These are phyloP conservation scores for Ophiocordyceps robertsii DNA, from an alignment of 2,329 filamentous ascomycete species.

Conservation along the genomic window DNA sequence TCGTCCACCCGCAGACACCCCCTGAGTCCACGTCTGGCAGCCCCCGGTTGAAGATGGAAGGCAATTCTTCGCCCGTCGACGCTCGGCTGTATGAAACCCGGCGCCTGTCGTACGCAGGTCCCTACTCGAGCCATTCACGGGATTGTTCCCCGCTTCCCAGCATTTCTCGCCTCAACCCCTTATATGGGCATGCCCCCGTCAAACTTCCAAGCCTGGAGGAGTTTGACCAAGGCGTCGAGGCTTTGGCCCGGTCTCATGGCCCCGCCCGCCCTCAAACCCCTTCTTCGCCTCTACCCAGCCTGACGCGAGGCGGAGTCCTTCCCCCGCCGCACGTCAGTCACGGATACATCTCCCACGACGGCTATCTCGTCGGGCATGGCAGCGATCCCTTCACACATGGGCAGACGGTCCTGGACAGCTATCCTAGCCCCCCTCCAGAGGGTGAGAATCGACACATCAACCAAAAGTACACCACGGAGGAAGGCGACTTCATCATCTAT, in stretches of 20 bases:
- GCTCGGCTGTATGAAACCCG: slow-evolving; percentile 1
- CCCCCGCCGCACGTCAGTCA: slow-evolving; percentile 11
- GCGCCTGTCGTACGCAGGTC: slow-evolving; percentile 4
- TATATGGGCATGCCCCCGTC: slow-evolving; percentile 6
- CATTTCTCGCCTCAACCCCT: slow-evolving; percentile 7
- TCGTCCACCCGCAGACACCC: slow-evolving; percentile 13
- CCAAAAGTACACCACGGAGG: slow-evolving; percentile 28
- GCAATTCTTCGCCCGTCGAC: slow-evolving; percentile 7
- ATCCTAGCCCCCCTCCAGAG: slow-evolving; percentile 22
- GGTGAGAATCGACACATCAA: slow-evolving; percentile 26
- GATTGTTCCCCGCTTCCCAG: slow-evolving; percentile 14
- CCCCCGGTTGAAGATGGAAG: slow-evolving; percentile 18
- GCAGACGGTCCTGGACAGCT: slow-evolving; percentile 12
- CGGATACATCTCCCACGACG: slow-evolving; percentile 9
- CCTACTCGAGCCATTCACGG: slow-evolving; percentile 8
- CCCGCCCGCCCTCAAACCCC: slow-evolving; percentile 12
- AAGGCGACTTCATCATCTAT: slow-evolving; percentile 30
- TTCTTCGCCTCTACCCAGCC: slow-evolving; percentile 14
- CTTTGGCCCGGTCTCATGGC: slow-evolving; percentile 17
- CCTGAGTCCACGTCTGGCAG: slow-evolving; percentile 20
- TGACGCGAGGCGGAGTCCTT: slow-evolving; percentile 9
- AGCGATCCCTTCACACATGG: slow-evolving; percentile 11
- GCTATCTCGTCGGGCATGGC: slow-evolving; percentile 9
- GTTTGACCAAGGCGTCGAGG: slow-evolving; percentile 24
- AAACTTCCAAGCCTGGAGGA: slow-evolving; percentile 22